Base-by-base conservation (phyloP, 225 moss, liverwort and hornwort genomes). In the Sphagnum contortum region DNA sequence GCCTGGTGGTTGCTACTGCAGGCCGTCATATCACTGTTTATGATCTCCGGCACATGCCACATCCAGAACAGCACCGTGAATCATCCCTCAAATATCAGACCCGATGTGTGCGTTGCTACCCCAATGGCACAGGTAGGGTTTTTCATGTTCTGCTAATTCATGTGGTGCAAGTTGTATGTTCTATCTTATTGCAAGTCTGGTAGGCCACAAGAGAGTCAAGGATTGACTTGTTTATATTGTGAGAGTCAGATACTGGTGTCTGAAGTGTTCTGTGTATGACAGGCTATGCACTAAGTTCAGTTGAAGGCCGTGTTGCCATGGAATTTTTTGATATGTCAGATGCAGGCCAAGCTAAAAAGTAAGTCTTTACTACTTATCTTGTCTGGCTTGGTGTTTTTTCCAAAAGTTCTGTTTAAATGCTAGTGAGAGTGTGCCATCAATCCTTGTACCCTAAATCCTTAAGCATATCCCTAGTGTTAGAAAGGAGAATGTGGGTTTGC, bases 251-350 rank as follows among this genome's bases (percentile, higher is more conserved):
- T 5, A 14, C 55, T 76, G 48, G 72, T 4, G 9, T 68, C 47
- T 69, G 56, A 10, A 12, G 47, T 68, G 46, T 57, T 49, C 54
- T 52, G 55, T 55, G 29, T 58, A 55, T 76, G 64, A 12, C 89
- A 94, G 94, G 96, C 68, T 98, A 98, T 79, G 96, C 96, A 4
- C 81, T 98, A 14, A 98, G 96, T 82, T 98, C 96, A 50, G 92
- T 98, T 57, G 96, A 98, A 79, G 96, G 96, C n/a, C 92, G 96
- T 52, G 96, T 98, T 45, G 96, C 96, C 12, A 98, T 98, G 96
- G 96, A 98, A 65, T 98, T 98, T 75, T 98, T 92, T 71, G 96
- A 98, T 73, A 74, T 88, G 73, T 89, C 96, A 66, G 96, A 98
- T 67, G 74, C 74, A n/a, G 96, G 96, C 45, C 96, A 98, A 79